Conservation (phyloP, 1,284 basidiomycete genomes). For the Tylopilus orsonianus region DNA sequence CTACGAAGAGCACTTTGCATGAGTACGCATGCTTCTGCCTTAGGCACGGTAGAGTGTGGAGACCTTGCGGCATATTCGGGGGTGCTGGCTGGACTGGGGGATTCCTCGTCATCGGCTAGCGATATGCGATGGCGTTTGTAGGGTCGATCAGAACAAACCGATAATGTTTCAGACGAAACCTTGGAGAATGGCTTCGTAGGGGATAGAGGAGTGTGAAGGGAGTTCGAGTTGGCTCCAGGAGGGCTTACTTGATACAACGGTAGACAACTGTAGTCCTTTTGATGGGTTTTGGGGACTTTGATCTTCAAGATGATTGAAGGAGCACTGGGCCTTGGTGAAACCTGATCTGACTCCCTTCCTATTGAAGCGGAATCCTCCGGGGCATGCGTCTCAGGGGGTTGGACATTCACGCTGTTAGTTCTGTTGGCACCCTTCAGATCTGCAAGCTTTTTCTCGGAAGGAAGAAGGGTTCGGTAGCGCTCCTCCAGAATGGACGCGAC, state of each 20-base stretch:
- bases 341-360: constrained; percentile 12
- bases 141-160: constrained; percentile 29
- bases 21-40: constrained; percentile 38
- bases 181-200: constrained; percentile 33
- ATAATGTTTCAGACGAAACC: constrained; percentile 33
- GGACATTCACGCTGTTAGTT: constrained; percentile 14
- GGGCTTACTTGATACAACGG: constrained; percentile 17
- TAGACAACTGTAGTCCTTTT: constrained; percentile 19
- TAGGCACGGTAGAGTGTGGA: constrained; percentile 18
- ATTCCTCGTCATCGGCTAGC: constrained; percentile 22
- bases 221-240: constrained; percentile 18
- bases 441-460: constrained; percentile 51
- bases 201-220: constrained; percentile 13
- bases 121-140: constrained; percentile 28
- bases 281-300: constrained; percentile 32
- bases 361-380: constrained; percentile 17
- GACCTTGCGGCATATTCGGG: constrained; percentile 22
- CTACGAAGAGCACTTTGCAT: constrained; percentile 53
- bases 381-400: constrained; percentile 16
- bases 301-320: constrained; percentile 34
- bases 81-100: constrained; percentile 20
- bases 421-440: constrained; percentile 26
- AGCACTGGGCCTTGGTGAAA: constrained; percentile 20
- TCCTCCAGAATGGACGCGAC: constrained; percentile 64
- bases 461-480: constrained; percentile 67